These are phyloP conservation scores for Alternaria sp. DNA, from an alignment of 2,329 filamentous ascomycete genomes.

Conservation along the genomic window DNA sequence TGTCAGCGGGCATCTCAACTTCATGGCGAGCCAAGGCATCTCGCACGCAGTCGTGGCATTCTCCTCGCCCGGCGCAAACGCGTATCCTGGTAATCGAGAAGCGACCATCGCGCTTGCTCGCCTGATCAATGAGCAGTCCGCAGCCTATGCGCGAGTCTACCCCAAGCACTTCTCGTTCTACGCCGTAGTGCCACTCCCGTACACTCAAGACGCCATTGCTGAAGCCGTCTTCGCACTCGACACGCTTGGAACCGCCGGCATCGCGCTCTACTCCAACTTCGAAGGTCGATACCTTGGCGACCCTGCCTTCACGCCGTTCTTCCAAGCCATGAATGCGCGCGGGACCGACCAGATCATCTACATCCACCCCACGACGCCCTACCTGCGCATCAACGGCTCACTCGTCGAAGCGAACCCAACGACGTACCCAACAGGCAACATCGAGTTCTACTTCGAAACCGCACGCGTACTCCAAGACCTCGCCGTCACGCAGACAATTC, in stretches of 20 bases:
- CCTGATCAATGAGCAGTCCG: slow-evolving; percentile 13
- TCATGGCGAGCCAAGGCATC: slow-evolving; percentile 11
- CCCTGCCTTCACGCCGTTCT: slow-evolving; percentile 5
- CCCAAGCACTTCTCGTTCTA: slow-evolving; percentile 14
- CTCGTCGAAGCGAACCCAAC: slow-evolving; percentile 7
- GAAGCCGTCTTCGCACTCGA: slow-evolving; percentile 7
- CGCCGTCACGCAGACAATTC: slow-evolving; percentile 2
- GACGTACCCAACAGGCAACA: slow-evolving; percentile 2
- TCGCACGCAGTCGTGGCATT: slow-evolving; percentile 1
- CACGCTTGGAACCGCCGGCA: background rate
- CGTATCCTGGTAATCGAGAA: background rate
- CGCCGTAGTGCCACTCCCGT: slow-evolving; percentile 13
- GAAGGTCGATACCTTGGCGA: slow-evolving; percentile 11
- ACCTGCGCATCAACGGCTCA: background rate
- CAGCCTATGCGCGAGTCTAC: background rate
- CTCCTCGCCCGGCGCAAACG: slow-evolving; percentile 9
- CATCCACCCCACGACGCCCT: slow-evolving; percentile 10
- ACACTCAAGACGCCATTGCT: background rate
- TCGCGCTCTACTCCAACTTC: slow-evolving; percentile 15
- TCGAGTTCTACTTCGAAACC: slow-evolving; percentile 20
- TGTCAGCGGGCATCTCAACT: slow-evolving; percentile 2
- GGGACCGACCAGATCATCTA: slow-evolving; percentile 6
- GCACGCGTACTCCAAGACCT: slow-evolving; percentile 13
- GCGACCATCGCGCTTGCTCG: slow-evolving; percentile 9
- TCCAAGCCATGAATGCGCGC: slow-evolving; percentile 2